phyloP scores from a whole-genome alignment of 345 rosid genomes.

The Brassica cretica region DNA sequence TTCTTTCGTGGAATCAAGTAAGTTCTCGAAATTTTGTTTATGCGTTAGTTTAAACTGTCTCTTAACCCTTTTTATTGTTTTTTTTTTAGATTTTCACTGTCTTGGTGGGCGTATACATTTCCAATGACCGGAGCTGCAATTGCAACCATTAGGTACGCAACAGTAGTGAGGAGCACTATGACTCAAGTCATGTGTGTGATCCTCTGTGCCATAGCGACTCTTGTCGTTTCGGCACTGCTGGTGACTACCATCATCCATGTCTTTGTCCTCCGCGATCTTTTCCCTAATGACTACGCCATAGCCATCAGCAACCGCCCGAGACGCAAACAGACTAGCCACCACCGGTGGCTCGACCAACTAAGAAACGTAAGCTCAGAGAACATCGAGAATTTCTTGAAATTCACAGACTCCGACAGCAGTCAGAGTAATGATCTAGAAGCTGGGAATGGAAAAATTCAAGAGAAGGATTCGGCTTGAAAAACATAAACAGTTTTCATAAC shows the following conservation, averaged over 20 bases:
- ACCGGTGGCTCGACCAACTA: constrained; percentile 58
- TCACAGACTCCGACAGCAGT: constrained; percentile 38
- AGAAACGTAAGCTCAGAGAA: constrained; percentile 63
- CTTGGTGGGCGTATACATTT: constrained; percentile 98
- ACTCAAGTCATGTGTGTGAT: constrained; percentile 51
- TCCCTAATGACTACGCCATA: constrained; percentile 71
- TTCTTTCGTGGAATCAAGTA: constrained; percentile 82
- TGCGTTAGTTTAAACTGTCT: background rate
- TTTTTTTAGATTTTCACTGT: constrained; percentile 65
- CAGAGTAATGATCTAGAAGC: constrained; percentile 54
- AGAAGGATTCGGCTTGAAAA: constrained; percentile 20
- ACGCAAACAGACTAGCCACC: constrained; percentile 47
- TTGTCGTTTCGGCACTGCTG: constrained; percentile 56
- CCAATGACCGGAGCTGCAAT: constrained; percentile 82
- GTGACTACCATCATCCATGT: constrained; percentile 57
- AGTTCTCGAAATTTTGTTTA: background rate
- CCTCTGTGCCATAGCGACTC: constrained; percentile 51
- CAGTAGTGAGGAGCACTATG: constrained; percentile 46
- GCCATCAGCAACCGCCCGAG: constrained; percentile 61
- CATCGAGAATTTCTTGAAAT: constrained; percentile 68
- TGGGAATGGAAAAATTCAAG: constrained; percentile 24
- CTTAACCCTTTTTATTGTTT: background rate
- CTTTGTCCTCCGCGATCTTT: constrained; percentile 55
- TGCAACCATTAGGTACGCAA: constrained; percentile 68
- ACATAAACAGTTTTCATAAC: constrained; percentile 5